Base-by-base conservation (phyloP, 352 stramenopile species). In the Globisporangium polare region DNA sequence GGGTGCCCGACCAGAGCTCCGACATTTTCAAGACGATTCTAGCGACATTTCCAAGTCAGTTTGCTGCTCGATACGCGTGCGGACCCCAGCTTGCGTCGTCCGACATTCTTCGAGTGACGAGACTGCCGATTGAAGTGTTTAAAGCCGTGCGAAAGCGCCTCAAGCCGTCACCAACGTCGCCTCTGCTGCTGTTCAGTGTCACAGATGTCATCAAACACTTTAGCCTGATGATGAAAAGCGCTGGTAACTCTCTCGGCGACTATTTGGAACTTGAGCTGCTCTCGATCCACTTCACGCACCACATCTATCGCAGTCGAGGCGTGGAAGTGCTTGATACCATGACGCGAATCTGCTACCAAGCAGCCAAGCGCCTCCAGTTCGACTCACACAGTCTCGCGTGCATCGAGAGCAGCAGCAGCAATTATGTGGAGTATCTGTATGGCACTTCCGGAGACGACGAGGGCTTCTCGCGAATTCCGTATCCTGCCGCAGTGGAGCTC, bases 41-140 rank as follows among this genome's bases (percentile, higher is more conserved):
- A 0, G 58, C 71, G n/a, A 75, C 71, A 26, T 85, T 84, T 39
- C 70, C 68, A 3, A 61, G 50, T 7, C 68, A 77, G 55, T 83
- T 89, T 53, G 33, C 65, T 22, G 58, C 39, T 6, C 67, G 50
- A 3, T 68, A 67, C 24, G 27, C 46, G 33, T 69, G 62, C 18
- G 35, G 66, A 26, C 41, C 57, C 9, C n/a, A 54, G 12, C 18
- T 80, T 33, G 42, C 42, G 13, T 15, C 42, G 5, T 29, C 33
- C 0, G 18, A 72, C 27, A 50, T 79, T 3, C 46, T 60, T 45
- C 64, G 75, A 0, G 27, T 89, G 10, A 71, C 63, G 33, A 66
- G 68, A 17, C 73, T 86, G n/a, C 69, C 79, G 1, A 58, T 83
- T 24, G 71, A 83, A 41, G 65, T 80, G n/a, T 86, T 77, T 51